Evolutionary conservation across 2,329 filamentous ascomycete genomes (phyloP).

Genomic region (Helotiales sp.): DNA sequence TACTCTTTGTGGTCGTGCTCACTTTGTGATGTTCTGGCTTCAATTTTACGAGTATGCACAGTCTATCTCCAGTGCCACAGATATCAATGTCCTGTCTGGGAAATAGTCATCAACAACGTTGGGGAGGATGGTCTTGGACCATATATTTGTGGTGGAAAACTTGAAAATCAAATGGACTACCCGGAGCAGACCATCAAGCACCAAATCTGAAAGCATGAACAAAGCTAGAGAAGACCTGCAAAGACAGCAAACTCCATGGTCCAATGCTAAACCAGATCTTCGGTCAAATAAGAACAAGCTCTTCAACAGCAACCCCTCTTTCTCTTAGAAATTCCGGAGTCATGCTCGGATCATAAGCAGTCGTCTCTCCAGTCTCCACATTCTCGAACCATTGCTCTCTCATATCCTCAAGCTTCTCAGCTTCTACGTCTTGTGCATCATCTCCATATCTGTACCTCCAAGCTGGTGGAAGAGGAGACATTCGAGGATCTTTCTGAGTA

Average conservation of each 20-base stretch:
- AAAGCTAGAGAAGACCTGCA: neutral
- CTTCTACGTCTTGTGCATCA: neutral
- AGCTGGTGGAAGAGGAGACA: constrained; percentile 1
- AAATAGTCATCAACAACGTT: too few species aligned
- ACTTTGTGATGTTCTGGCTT: too few species aligned
- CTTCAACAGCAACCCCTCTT: constrained; percentile 5
- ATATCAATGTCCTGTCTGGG: too few species aligned
- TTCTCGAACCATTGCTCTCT: neutral
- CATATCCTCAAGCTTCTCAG: neutral
- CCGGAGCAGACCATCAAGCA: too few species aligned
- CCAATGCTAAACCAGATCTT: too few species aligned
- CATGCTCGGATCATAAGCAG: constrained; percentile 6
- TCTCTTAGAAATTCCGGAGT: constrained; percentile 5
- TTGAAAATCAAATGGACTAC: too few species aligned
- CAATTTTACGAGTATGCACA: too few species aligned
- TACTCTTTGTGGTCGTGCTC: too few species aligned
- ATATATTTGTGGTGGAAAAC: too few species aligned
- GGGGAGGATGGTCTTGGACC: too few species aligned
- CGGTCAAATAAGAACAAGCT: constrained; percentile 1
- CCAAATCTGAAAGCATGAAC: neutral
- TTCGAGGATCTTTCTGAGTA: constrained; percentile 10
- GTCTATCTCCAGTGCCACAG: too few species aligned
- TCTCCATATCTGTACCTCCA: constrained; percentile 8
- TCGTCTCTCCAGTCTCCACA: constrained; percentile 3
- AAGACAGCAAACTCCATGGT: too few species aligned